phyloP scores from a whole-genome alignment of 345 rosid species.

The Rubroshorea leprosula region DNA sequence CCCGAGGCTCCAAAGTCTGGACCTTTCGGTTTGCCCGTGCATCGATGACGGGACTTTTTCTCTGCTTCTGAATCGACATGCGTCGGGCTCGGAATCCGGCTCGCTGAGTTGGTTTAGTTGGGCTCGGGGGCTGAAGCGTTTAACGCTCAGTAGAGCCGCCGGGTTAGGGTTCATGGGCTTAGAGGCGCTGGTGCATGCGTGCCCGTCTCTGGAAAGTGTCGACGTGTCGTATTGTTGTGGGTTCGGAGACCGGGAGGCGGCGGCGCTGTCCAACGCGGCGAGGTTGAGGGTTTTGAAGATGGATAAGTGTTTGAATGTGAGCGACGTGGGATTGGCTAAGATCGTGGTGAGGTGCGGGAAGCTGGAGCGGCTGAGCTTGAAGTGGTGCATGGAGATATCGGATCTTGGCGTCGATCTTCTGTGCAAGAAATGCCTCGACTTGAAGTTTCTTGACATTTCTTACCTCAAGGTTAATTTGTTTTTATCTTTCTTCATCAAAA shows the following conservation, averaged over 20 bases:
- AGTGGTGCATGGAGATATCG: conserved; percentile 92
- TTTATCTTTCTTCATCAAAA: not conserved
- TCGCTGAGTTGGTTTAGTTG: conserved; percentile 22
- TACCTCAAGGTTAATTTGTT: conserved; percentile 63
- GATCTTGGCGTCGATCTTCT: conserved; percentile 80
- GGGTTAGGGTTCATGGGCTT: conserved; percentile 57
- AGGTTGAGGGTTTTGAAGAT: conserved; percentile 62
- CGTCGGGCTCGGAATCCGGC: not conserved
- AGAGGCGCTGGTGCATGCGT: conserved; percentile 49
- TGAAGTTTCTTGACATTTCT: conserved; percentile 73
- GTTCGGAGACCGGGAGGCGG: conserved; percentile 81
- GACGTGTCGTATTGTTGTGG: conserved; percentile 73
- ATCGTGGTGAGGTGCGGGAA: conserved; percentile 60
- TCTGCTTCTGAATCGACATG: conserved; percentile 27
- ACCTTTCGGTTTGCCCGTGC: conserved; percentile 78
- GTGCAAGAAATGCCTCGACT: conserved; percentile 59
- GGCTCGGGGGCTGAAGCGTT: conserved; percentile 34
- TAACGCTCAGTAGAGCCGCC: conserved; percentile 59
- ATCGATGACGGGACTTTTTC: conserved; percentile 56
- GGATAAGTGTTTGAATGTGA: conserved; percentile 77
- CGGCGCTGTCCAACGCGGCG: conserved; percentile 56
- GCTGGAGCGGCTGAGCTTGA: conserved; percentile 72
- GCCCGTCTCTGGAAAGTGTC: conserved; percentile 50
- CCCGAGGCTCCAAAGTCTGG: conserved; percentile 45
- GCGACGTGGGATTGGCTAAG: conserved; percentile 85